Evolutionary conservation across 2,329 filamentous ascomycete genomes (phyloP), one percentile per base, ranked within the genome.

Genomic region (Penicillium sp.): DNA sequence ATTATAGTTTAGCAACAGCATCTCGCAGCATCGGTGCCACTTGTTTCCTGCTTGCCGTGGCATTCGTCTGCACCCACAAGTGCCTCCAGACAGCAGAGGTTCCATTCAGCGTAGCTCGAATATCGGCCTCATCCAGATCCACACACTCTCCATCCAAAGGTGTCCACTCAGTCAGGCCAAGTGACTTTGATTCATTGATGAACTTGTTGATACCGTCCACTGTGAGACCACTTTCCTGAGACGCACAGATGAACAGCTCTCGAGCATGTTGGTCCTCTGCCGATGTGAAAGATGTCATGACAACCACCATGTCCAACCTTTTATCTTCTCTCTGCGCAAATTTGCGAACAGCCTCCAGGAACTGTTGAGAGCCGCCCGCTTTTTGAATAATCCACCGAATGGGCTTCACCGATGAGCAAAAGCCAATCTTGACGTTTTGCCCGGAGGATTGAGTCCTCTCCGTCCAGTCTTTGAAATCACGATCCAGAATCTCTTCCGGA

Each of bases 391-490:
- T 71, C 73, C 84, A 88, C 0, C 76, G 73, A 6, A 88, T 73
- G 0, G 82, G 77, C 68, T 84, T 84, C 35, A 88, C 85, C 6
- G 85, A 80, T 26, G 83, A 84, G 65, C 83, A 85, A 57, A 88
- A 84, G 2, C 87, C 87, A 19, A 89, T 76, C 53, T 78, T 81
- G 37, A 80, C 35, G 2, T 59, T 67, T 73, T 67, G 42, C 67
- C 74, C 55, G 67, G 71, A 61, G 67, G 72, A 63, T 26, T 59
- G 64, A 4, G 65, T 58, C 13, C 67, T 71, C 59, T 83, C 83
- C 1, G 77, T 78, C 86, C 86, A 89, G 54, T 84, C 78, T 72
- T 89, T 89, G 70, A 87, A 89, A 70, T 89, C 86, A 62, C 87
- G 85, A 42, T 82, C 79, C 59, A 89, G 72, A 22, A 87, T 82